Evolutionary conservation across 108 stramenopile species (phyloP).

Genomic region (Nitzschia putrida): DNA sequence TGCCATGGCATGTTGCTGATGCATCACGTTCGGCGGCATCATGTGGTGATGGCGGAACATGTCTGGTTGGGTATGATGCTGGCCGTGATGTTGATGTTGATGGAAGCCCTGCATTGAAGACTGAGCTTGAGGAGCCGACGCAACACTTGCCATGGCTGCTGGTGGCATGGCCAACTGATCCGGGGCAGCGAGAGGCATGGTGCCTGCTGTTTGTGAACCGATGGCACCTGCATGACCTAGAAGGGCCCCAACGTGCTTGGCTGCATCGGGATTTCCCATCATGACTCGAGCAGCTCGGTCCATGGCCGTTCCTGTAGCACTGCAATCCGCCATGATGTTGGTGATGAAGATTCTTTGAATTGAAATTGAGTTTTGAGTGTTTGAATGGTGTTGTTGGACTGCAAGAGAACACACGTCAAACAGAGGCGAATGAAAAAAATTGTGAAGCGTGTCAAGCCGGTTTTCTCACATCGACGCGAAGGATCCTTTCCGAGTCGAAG

Average conservation of each 20-base stretch:
- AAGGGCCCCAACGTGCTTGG: conserved; percentile 51
- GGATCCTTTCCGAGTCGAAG: no score
- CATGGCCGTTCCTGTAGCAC: conserved; percentile 74
- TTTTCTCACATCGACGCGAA: no score
- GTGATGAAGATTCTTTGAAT: no score
- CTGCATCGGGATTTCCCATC: conserved; percentile 30
- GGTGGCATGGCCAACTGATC: conserved; percentile 31
- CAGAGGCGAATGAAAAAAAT: no score
- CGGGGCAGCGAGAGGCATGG: conserved; percentile 60
- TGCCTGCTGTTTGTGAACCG: not conserved
- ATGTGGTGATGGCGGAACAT: conserved; percentile 9
- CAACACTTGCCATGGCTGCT: not conserved
- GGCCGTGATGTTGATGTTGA: not conserved
- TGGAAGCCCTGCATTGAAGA: not conserved
- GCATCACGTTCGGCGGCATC: conserved; percentile 9
- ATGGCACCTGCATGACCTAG: conserved; percentile 59
- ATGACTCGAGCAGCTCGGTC: conserved; percentile 60
- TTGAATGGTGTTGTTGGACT: no score
- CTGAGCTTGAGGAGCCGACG: not conserved
- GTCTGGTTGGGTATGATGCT: not conserved
- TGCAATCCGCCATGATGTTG: conserved; percentile 75
- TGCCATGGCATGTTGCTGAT: conserved; percentile 22
- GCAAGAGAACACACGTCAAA: no score
- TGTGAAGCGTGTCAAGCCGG: no score
- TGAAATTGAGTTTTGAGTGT: no score